A percentile compares a stretch with the other conserved stretches of the same genome.
phyloP scores from a whole-genome alignment of 805 yeast genomes.

The Nakazawaea wickerhamii region DNA sequence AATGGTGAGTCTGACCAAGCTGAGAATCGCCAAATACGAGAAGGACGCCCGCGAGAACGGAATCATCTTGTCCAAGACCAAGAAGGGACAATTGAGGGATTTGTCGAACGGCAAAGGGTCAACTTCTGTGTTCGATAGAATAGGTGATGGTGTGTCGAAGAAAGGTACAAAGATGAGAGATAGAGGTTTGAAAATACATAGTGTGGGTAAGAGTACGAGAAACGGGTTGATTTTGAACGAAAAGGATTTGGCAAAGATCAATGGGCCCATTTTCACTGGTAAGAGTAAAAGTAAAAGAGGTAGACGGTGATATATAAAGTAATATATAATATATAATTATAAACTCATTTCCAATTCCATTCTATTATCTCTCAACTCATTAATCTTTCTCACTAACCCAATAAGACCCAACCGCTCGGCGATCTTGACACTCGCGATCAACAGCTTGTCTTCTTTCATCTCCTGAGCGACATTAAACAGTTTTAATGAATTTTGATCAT shows the following conservation, averaged over 20 bases:
- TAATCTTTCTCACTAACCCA: conserved; percentile 47
- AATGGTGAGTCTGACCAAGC: conserved; percentile 54
- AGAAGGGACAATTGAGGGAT: conserved; percentile 60
- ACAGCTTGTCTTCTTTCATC: conserved; percentile 70
- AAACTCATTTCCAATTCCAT: conserved; percentile 27
- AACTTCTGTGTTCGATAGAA: conserved; percentile 42
- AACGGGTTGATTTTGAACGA: conserved; percentile 73
- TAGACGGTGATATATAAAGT: conserved; percentile 5
- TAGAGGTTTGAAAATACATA: conserved; percentile 70
- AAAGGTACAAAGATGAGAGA: conserved; percentile 45
- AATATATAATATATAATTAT: background rate
- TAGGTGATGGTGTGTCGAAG: conserved; percentile 42
- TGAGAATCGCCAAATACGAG: conserved; percentile 53
- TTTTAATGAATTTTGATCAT: conserved; percentile 54
- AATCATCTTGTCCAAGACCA: conserved; percentile 68
- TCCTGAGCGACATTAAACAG: conserved; percentile 67
- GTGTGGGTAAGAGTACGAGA: conserved; percentile 68
- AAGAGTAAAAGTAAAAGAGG: conserved; percentile 14
- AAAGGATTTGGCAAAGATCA: conserved; percentile 53
- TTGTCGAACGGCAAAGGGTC: conserved; percentile 50
- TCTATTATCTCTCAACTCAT: conserved; percentile 46
- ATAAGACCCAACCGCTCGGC: conserved; percentile 66
- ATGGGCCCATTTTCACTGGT: conserved; percentile 18
- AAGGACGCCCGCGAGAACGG: conserved; percentile 86
- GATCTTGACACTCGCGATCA: conserved; percentile 78